Percentiles rank a stretch among this genome's conserved stretches.
Evolutionary conservation across 106 monocot species (phyloP).

Genomic region (Narthecium ossifragum): DNA sequence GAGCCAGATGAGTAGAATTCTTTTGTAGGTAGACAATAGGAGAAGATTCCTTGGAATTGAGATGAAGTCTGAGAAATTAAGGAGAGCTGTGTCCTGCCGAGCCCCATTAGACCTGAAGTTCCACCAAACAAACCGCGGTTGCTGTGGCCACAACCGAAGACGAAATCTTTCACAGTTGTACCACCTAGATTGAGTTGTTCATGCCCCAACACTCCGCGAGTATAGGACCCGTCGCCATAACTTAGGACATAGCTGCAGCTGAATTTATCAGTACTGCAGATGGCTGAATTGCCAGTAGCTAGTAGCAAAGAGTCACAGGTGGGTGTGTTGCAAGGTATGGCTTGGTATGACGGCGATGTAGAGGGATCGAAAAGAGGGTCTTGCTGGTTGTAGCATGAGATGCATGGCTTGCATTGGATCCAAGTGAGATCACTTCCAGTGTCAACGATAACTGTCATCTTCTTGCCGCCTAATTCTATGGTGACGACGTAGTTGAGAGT

Average conservation of each 20-base stretch:
- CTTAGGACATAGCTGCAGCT: conserved; percentile 46
- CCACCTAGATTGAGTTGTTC: conserved; percentile 41
- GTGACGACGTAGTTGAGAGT: conserved; percentile 78
- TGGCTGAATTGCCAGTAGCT: conserved; percentile 20
- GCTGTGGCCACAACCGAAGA: conserved; percentile 68
- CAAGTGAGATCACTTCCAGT: conserved; percentile 88
- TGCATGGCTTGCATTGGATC: conserved; percentile 83
- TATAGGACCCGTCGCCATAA: conserved; percentile 71
- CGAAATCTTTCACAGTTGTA: conserved; percentile 20
- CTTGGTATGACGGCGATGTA: conserved; percentile 48
- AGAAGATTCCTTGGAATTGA: conserved; percentile 58
- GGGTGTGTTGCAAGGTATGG: conserved; percentile 50
- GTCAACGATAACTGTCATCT: conserved; percentile 62
- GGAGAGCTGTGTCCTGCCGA: conserved; percentile 63
- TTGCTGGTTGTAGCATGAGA: conserved; percentile 54
- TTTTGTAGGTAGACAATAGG: conserved; percentile 64
- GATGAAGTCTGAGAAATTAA: conserved; percentile 47
- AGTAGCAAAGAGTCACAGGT: conserved; percentile 25
- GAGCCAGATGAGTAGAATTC: conserved; percentile 49
- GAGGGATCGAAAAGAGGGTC: conserved; percentile 70
- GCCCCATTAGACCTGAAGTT: conserved; percentile 64
- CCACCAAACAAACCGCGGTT: conserved; percentile 64
- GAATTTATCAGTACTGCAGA: conserved; percentile 12
- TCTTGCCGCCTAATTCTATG: conserved; percentile 32
- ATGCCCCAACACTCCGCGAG: conserved; percentile 33